Percentiles rank a stretch among this genome's conserved stretches.
Conservation (phyloP, 2,329 filamentous ascomycete species). For the Fusarium sp. region DNA sequence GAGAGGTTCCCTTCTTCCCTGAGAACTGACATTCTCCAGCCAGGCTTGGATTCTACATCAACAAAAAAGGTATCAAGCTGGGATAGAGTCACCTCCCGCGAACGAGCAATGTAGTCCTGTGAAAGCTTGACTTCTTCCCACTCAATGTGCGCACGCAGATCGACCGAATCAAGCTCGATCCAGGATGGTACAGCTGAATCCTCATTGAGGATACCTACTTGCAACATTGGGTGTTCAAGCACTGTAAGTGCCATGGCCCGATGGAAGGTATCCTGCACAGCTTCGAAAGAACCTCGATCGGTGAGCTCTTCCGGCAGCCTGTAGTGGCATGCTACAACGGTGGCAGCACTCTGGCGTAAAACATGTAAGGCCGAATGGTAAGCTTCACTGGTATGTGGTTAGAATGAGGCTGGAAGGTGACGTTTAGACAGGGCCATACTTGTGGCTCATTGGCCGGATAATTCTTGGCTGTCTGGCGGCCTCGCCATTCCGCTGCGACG, state of each 20-base stretch:
- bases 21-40: slow-evolving; percentile 42
- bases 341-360: slow-evolving; percentile 34
- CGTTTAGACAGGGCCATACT: slow-evolving; percentile 19
- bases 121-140: slow-evolving; percentile 22
- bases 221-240: slow-evolving; percentile 30
- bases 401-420: background rate
- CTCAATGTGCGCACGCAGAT: slow-evolving; percentile 24
- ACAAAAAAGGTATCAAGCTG: slow-evolving; percentile 37
- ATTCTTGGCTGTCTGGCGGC: slow-evolving; percentile 7
- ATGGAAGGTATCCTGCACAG: slow-evolving; percentile 12
- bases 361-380: slow-evolving; percentile 33
- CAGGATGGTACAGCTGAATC: slow-evolving; percentile 33
- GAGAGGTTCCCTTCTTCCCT: background rate
- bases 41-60: slow-evolving; percentile 38
- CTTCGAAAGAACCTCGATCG: background rate
- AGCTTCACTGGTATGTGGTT: slow-evolving; percentile 20
- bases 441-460: slow-evolving; percentile 36
- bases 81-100: slow-evolving; percentile 10
- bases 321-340: slow-evolving; percentile 26
- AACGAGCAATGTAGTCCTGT: background rate
- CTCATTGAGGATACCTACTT: slow-evolving; percentile 36
- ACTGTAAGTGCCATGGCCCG: slow-evolving; percentile 34
- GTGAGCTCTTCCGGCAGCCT: slow-evolving; percentile 18
- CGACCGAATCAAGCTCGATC: slow-evolving; percentile 22
- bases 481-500: background rate